Evolutionary conservation across 1,139 yeast genomes (phyloP), one percentile per base, ranked within the genome.

Genomic region (Geotrichum fermentans): DNA sequence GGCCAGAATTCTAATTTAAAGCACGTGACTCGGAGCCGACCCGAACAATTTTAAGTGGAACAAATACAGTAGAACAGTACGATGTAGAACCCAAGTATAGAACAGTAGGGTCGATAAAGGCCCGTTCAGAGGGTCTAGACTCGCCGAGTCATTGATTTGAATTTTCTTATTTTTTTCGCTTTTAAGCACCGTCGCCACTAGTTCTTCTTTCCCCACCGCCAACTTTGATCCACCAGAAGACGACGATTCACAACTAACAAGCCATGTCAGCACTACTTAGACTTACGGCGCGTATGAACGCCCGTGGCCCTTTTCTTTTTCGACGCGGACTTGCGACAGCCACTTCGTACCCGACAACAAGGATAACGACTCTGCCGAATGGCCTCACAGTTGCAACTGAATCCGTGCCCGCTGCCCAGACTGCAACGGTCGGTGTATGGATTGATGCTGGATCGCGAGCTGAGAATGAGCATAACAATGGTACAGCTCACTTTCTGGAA

Each of bases 361-460:
- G 72, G 59, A 80, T 84, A 26, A 78, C 92, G 2, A 76, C 80
- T 6, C 72, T 87, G 48, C 70, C 80, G 11, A 92, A 94, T 65
- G 99, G 99, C 1, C 69, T 92, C 47, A 92, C 97, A 0, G 96
- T 90, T 43, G 98, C 97, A 47, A 79, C 95, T 48, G 97, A 92
- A 65, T 65, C 75, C 40, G 80, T 86, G 67, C 97, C 98, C 10
- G 83, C 87, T 53, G 83, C 95, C 4, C 77, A 83, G 59, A 89
- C 97, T 38, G 97, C 98, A 55, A 92, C 98, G 2, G 97, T 94
- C 11, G 98, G 97, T 1, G 92, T 92, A 43, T 84, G 90, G 89
- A 90, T 92, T 56, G 96, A 94, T 67, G 97, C 98, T 41, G 99
- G 99, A 1, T 90, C 97, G 1, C 77, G 99, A 55, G 97, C 97